Conservation (phyloP, 768 basidiomycete genomes). For the Coprinopsis cinerea region DNA sequence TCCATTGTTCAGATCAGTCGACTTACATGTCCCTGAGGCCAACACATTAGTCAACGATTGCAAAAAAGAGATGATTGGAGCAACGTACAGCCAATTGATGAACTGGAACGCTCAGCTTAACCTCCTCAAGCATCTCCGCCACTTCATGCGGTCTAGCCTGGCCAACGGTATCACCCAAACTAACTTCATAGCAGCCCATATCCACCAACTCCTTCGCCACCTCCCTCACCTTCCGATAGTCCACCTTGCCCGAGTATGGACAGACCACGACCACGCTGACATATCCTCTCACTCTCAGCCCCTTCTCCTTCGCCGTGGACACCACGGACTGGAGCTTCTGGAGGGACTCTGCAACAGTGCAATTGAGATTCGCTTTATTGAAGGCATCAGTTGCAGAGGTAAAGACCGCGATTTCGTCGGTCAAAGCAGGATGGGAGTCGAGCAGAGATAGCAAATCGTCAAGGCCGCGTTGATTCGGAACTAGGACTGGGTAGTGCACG, state of each 20-base stretch:
- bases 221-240: conserved; percentile 56
- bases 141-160: conserved; percentile 72
- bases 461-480: conserved; percentile 77
- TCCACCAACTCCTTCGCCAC: conserved; percentile 67
- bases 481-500: conserved; percentile 71
- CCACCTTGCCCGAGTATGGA: conserved; percentile 80
- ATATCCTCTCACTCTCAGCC: conserved; percentile 76
- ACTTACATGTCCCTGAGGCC: conserved; percentile 49
- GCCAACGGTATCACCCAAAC: conserved; percentile 89
- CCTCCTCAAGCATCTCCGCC: conserved; percentile 61
- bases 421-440: conserved; percentile 33
- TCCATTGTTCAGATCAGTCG: neutral
- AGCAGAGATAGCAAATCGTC: conserved; percentile 62
- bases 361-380: conserved; percentile 80
- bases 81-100: conserved; percentile 62
- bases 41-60: neutral
- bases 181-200: conserved; percentile 95
- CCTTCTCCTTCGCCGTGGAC: conserved; percentile 48
- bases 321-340: conserved; percentile 57
- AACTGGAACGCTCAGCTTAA: conserved; percentile 55
- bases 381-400: conserved; percentile 87
- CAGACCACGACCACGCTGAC: conserved; percentile 81
- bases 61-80: neutral
- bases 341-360: conserved; percentile 65
- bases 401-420: conserved; percentile 86